phyloP scores from a whole-genome alignment of 345 rosid genomes.

The sweet orange (Citrus sinensis) region DVS_A1.0 CM039169.1:845001-845500 shows the following conservation, averaged over 20 bases:
- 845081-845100: constrained; percentile 70
- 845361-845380: background rate
- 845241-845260: background rate
- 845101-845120: constrained; percentile 57
- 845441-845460: background rate
- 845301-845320: background rate
- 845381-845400: background rate
- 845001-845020: background rate
- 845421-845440: background rate
- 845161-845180: background rate
- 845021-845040: background rate
- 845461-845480: background rate
- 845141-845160: background rate
- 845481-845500: background rate
- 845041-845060: constrained; percentile 3
- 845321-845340: background rate
- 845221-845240: background rate
- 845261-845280: background rate
- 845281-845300: background rate
- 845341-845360: background rate
- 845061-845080: constrained; percentile 45
- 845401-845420: background rate
- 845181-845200: background rate
- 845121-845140: constrained; percentile 70
- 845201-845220: background rate